phyloP scores from a whole-genome alignment of 306 rosid genomes.

The Pyrus communis region DNA sequence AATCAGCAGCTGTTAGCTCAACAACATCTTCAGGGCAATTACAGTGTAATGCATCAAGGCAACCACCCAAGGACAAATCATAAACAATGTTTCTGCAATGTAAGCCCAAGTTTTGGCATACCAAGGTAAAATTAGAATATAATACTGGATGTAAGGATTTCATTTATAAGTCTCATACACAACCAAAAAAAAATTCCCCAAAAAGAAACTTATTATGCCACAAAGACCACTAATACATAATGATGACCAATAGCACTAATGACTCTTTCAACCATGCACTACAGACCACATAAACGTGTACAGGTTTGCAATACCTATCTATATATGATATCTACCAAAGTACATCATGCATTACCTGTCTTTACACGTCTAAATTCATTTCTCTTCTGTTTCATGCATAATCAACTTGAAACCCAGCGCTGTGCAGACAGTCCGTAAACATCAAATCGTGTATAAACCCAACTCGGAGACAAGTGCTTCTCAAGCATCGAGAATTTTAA shows the following conservation, averaged over 20 bases:
- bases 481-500: not conserved
- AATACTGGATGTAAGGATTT: not conserved
- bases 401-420: not conserved
- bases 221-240: not conserved
- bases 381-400: not conserved
- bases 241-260: not conserved
- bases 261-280: not conserved
- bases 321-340: not conserved
- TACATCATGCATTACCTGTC: not conserved
- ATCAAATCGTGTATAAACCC: not conserved
- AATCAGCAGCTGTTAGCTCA: constrained; percentile 69
- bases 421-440: not conserved
- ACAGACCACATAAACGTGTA: not conserved
- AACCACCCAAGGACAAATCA: constrained; percentile 76
- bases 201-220: not conserved
- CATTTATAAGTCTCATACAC: not conserved
- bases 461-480: not conserved
- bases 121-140: constrained; percentile 1
- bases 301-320: not conserved
- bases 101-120: constrained; percentile 16
- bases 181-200: not conserved
- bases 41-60: constrained; percentile 66
- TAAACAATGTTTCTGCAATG: constrained; percentile 59
- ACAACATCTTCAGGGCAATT: constrained; percentile 68
- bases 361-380: not conserved